Evolutionary conservation across 768 basidiomycete species (phyloP).

Genomic region (Pleurotus tuoliensis): DNA sequence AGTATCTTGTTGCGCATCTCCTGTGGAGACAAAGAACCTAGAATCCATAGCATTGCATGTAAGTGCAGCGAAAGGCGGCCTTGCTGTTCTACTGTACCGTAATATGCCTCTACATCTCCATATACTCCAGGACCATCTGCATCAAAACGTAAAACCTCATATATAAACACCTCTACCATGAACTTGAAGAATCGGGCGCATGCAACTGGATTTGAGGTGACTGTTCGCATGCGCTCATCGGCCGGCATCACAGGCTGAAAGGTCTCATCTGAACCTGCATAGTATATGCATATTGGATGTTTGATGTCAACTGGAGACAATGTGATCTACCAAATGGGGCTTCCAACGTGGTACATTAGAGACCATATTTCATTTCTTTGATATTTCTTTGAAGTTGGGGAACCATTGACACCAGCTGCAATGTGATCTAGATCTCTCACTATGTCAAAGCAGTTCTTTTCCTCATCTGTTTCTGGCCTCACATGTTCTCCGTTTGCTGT

Average conservation of each 20-base stretch:
- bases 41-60: slow-evolving; percentile 33
- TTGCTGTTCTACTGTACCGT: slow-evolving; percentile 38
- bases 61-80: slow-evolving; percentile 31
- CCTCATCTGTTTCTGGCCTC: slow-evolving; percentile 13
- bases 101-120: slow-evolving; percentile 26
- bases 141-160: slow-evolving; percentile 22
- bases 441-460: slow-evolving; percentile 18
- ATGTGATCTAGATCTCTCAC: slow-evolving; percentile 17
- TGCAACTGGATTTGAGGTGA: slow-evolving; percentile 22
- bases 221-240: slow-evolving; percentile 7
- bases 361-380: slow-evolving; percentile 1
- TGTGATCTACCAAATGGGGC: background rate
- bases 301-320: slow-evolving; percentile 2
- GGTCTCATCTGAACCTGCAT: slow-evolving; percentile 19
- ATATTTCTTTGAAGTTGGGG: slow-evolving; percentile 19
- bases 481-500: slow-evolving; percentile 6
- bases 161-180: slow-evolving; percentile 25
- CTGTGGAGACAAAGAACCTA: slow-evolving; percentile 20
- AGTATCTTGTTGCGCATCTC: slow-evolving; percentile 23
- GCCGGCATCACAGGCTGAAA: slow-evolving; percentile 15
- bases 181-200: slow-evolving; percentile 29
- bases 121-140: slow-evolving; percentile 20
- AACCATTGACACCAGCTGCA: slow-evolving; percentile 17
- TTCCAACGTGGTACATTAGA: background rate
- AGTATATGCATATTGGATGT: slow-evolving; percentile 25